These are phyloP conservation scores for Tolypocladium sp. DNA, from an alignment of 2,329 filamentous ascomycete species.

Conservation along the genomic window DNA sequence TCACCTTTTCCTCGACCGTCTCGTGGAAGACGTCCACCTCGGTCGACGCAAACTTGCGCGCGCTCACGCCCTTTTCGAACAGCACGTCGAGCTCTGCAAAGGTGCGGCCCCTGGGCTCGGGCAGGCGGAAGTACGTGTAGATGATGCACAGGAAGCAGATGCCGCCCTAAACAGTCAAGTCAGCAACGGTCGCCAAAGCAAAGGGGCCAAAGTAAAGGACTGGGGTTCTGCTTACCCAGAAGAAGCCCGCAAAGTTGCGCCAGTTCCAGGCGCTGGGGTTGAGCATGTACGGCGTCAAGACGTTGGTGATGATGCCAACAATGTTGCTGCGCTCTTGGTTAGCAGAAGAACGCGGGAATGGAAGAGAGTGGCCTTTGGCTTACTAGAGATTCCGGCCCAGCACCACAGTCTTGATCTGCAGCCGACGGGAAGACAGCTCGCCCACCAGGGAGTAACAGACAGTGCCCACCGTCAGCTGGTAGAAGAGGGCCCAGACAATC, in stretches of 20 bases:
- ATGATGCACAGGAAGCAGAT: conserved; percentile 74
- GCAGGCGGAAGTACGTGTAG: conserved; percentile 51
- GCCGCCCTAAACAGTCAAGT: conserved; percentile 39
- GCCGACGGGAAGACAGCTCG: conserved; percentile 70
- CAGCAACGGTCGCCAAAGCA: background rate
- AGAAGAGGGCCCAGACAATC: conserved; percentile 72
- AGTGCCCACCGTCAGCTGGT: conserved; percentile 81
- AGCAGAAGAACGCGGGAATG: background rate
- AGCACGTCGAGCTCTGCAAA: conserved; percentile 82
- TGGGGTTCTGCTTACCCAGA: conserved; percentile 48
- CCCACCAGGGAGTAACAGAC: conserved; percentile 84
- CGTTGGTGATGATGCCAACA: conserved; percentile 70
- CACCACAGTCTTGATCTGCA: conserved; percentile 88
- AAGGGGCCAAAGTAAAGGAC: background rate
- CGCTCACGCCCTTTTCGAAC: conserved; percentile 64
- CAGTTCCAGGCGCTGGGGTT: conserved; percentile 83
- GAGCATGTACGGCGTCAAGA: conserved; percentile 86
- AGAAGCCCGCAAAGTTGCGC: conserved; percentile 81
- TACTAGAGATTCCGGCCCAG: conserved; percentile 70
- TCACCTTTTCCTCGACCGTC: conserved; percentile 34
- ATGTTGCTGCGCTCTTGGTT: conserved; percentile 48
- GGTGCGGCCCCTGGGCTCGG: conserved; percentile 69
- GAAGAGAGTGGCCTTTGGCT: conserved; percentile 15
- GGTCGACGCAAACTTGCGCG: conserved; percentile 60
- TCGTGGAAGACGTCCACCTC: conserved; percentile 48